phyloP scores from a whole-genome alignment of 1,284 basidiomycete genomes.

The Athelia sp. region DNA sequence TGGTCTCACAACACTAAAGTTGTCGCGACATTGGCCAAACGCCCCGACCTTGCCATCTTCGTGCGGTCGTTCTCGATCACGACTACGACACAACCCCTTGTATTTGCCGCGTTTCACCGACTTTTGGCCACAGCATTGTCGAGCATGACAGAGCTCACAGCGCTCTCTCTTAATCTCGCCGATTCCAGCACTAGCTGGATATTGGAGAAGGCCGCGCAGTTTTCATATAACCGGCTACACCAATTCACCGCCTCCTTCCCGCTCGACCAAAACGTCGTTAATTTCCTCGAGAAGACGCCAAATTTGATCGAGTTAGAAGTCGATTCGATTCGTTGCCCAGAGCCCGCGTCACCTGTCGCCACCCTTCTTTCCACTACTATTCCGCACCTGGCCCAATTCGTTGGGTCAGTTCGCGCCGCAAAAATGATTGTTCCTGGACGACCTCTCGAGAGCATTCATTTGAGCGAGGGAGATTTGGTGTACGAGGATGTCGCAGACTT shows the following conservation, averaged over 20 bases:
- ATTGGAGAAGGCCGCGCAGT: constrained; percentile 30
- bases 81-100: constrained; percentile 32
- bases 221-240: constrained; percentile 40
- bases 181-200: constrained; percentile 48
- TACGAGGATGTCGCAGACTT: constrained; percentile 47
- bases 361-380: constrained; percentile 33
- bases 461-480: constrained; percentile 50
- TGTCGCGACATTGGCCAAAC: constrained; percentile 48
- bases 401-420: constrained; percentile 53
- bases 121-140: constrained; percentile 46
- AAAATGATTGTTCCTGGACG: constrained; percentile 53
- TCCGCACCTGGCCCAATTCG: constrained; percentile 51
- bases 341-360: constrained; percentile 15
- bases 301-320: constrained; percentile 50
- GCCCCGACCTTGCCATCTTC: constrained; percentile 45
- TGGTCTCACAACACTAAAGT: constrained; percentile 39
- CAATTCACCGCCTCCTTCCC: constrained; percentile 55
- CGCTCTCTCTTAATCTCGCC: constrained; percentile 48
- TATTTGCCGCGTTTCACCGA: constrained; percentile 42
- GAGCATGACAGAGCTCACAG: constrained; percentile 52
- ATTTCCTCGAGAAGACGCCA: constrained; percentile 51
- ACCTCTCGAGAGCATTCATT: constrained; percentile 56
- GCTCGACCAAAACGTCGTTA: constrained; percentile 48
- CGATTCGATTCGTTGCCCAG: constrained; percentile 28
- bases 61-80: constrained; percentile 58